Conservation (phyloP, 148 eudicot genomes). For the Suaeda aralocaspica region DNA sequence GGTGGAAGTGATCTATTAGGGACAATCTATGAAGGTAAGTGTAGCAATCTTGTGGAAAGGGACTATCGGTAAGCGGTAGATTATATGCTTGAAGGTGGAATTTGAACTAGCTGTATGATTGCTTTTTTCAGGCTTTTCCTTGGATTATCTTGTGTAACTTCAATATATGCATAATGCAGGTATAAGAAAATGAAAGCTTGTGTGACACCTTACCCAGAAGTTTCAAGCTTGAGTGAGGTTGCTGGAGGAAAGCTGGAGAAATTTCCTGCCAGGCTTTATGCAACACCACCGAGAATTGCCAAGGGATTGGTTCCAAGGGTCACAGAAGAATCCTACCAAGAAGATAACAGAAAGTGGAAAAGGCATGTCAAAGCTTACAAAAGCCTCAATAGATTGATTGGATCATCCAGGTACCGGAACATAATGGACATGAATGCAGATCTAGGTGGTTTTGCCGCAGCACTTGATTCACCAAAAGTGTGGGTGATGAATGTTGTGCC, state of each 20-base stretch:
- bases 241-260: conserved; percentile 51
- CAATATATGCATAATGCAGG: conserved; percentile 32
- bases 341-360: conserved; percentile 61
- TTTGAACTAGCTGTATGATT: too few species aligned
- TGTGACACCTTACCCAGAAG: conserved; percentile 53
- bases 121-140: too few species aligned
- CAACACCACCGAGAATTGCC: conserved; percentile 60
- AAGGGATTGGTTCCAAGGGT: conserved; percentile 58
- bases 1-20: too few species aligned
- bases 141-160: neutral
- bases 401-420: conserved; percentile 56
- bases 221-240: conserved; percentile 34
- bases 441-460: conserved; percentile 80
- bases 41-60: too few species aligned
- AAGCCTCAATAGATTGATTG: conserved; percentile 46
- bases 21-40: too few species aligned
- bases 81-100: too few species aligned
- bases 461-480: conserved; percentile 56
- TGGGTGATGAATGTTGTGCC: conserved; percentile 91
- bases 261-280: conserved; percentile 56
- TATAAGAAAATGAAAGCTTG: conserved; percentile 71
- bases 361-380: conserved; percentile 59
- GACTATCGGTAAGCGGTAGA: too few species aligned
- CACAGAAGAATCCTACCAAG: conserved; percentile 43
- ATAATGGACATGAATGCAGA: conserved; percentile 89